Evolutionary conservation across 1,284 basidiomycete species (phyloP), one percentile per base, ranked within the genome.

Genomic region (Cryptococcus hybrid): DNA sequence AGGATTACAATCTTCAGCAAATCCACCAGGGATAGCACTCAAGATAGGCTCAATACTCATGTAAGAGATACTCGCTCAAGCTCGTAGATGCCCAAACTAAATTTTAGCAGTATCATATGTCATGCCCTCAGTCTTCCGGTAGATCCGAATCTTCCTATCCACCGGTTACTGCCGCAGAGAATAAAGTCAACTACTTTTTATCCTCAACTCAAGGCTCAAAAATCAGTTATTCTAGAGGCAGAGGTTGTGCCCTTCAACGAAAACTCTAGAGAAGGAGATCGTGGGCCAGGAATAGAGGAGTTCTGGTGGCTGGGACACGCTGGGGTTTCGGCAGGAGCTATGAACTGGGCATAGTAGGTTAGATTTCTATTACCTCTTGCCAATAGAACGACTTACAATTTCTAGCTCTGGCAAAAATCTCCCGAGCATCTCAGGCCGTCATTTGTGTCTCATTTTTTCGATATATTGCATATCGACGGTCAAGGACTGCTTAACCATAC

Each of bases 231-330:
- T 15, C 75, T 94, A 0, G 92, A 95, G 70, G 90, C 90, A 0
- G 92, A 95, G 75, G 90, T 94, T 84, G 86, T 93, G 4, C 86
- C 89, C 0, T 93, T 83, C 72, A 84, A 87, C 49, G 86, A 86
- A 34, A 75, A 71, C 0, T 68, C 56, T 3, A 56, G 77, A 9
- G 59, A 70, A 54, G 67, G 75, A 3, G 62, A 62, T 2, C 58
- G 69, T 5, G 74, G 72, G 2, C 69, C 73, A 1, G 77, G 75
- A 2, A 77, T 81, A 48, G 80, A 80, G 57, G 80, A 81, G 66
- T 82, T 82, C 59, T 80, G 79, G 75, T 69, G 71, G 67, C 64
- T 78, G 0, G 67, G 58, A 13, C 46, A 52, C 2, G 72, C 74
- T 3, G 73, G 73, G 5, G 70, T 76, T 1, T 64, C 24, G 24